Base-by-base conservation (phyloP, 1,284 basidiomycete species). In the Malassezia slooffiae region DNA sequence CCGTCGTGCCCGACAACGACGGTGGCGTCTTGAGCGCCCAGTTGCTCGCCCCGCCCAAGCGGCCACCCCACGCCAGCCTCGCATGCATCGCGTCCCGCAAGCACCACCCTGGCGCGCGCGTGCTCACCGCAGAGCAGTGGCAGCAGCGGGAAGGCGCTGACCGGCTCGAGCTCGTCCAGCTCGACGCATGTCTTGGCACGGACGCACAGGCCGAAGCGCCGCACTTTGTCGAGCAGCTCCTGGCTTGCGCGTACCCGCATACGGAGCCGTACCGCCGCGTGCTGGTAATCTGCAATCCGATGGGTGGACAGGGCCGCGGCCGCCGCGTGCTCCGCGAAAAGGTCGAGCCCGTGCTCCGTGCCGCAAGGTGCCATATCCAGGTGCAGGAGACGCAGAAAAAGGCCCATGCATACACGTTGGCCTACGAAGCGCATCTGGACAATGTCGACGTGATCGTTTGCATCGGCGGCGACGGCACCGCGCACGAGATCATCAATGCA, bases 401-500 rank as follows among this genome's bases (percentile, higher is more conserved):
- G 2, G 74, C 76, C 15, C 85, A 96, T 69, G 89, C 85, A 0
- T 71, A 73, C 23, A 80, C 87, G 39, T 75, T 89, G 38, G 80
- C 76, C 0, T 75, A 76, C 47, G 71, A 74, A 0, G 72, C 89
- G 22, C 62, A 76, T 0, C 72, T 88, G 1, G 72, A 76, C 9
- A 30, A 50, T 86, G 59, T 42, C 54, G 74, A 75, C 58, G 85
- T 81, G 0, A 71, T 95, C 24, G 77, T 85, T n/a, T 73, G 80
- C 7, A 78, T 91, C 17, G 89, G 86, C 0, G 90, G 90, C 0
- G 90, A 96, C 66, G 90, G 90, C 5, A 75, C 88, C 31, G 66
- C 89, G 7, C 85, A 90, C 64, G 90, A 96, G 70, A 75, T 91
- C n/a, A 65, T 93, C 62, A 96, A 97, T 63, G 93, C 90, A 2